Conservation (phyloP, 148 eudicot genomes). For the Cornus florida region DNA sequence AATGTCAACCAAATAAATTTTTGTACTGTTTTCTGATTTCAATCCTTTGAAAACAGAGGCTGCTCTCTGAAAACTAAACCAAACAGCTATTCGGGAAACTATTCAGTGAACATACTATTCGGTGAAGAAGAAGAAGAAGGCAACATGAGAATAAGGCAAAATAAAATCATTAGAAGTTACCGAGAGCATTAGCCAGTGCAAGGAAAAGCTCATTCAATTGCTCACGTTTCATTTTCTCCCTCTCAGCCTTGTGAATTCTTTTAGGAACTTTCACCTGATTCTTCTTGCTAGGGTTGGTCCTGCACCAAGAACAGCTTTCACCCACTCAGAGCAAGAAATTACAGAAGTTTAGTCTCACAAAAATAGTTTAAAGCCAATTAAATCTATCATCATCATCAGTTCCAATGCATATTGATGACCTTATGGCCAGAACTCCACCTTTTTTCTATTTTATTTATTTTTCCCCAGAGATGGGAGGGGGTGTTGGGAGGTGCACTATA, state of each 20-base stretch:
- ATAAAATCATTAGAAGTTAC: conserved; percentile 32
- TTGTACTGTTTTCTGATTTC: too few species aligned
- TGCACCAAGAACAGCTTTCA: conserved; percentile 29
- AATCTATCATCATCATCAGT: neutral
- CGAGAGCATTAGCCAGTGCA: conserved; percentile 67
- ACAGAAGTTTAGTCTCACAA: neutral
- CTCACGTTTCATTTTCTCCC: conserved; percentile 87
- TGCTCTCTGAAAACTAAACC: too few species aligned
- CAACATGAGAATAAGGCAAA: neutral
- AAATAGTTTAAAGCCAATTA: neutral
- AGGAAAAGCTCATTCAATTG: conserved; percentile 80
- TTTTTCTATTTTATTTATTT: neutral
- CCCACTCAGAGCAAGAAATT: neutral
- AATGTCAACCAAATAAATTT: too few species aligned
- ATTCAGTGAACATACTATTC: neutral
- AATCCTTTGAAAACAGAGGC: too few species aligned
- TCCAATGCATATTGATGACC: neutral
- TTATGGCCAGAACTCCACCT: neutral
- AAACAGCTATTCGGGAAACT: neutral
- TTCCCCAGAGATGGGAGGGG: neutral
- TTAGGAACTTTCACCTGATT: conserved; percentile 56
- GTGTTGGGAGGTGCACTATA: neutral
- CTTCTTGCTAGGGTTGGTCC: conserved; percentile 47
- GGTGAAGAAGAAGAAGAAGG: too few species aligned
- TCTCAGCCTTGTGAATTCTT: conserved; percentile 73